Percentiles rank a stretch among this genome's conserved stretches.
These are phyloP conservation scores for Crucihimalaya himalaica DNA, from an alignment of 345 rosid genomes.

Conservation along the genomic window DNA sequence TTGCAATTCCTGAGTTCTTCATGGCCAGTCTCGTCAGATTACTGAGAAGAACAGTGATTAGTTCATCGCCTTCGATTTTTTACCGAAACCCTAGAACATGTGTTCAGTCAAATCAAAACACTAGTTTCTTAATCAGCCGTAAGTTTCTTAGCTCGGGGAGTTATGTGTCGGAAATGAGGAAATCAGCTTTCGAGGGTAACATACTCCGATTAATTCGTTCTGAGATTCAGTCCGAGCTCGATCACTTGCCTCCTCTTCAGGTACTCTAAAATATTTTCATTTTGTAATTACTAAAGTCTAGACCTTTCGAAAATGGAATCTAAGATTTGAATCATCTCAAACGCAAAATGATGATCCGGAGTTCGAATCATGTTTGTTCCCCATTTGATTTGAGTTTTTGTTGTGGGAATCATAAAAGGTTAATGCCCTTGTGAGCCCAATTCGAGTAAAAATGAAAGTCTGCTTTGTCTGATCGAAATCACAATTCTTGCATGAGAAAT, in stretches of 20 bases:
- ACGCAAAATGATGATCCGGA: neutral
- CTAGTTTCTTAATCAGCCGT: neutral
- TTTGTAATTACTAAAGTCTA: neutral
- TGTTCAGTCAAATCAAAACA: neutral
- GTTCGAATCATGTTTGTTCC: neutral
- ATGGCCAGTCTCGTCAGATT: conserved; percentile 48
- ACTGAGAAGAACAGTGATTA: conserved; percentile 35
- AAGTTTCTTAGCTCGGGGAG: conserved; percentile 42
- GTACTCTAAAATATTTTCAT: neutral
- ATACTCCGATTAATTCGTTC: conserved; percentile 60
- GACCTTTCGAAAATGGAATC: conserved; percentile 2
- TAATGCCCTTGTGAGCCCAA: neutral
- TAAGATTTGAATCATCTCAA: neutral
- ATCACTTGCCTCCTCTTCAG: conserved; percentile 48
- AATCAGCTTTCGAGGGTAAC: conserved; percentile 68
- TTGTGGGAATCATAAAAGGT: neutral
- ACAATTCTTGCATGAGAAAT: neutral
- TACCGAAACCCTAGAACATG: neutral
- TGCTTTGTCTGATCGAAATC: neutral
- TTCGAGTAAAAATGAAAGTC: neutral
- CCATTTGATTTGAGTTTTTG: neutral
- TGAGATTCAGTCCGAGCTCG: conserved; percentile 75
- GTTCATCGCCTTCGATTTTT: conserved; percentile 14
- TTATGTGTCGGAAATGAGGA: conserved; percentile 72
- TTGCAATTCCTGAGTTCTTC: neutral